These are phyloP conservation scores for Suaeda aralocaspica DNA, from an alignment of 148 eudicot genomes.

Conservation along the genomic window DNA sequence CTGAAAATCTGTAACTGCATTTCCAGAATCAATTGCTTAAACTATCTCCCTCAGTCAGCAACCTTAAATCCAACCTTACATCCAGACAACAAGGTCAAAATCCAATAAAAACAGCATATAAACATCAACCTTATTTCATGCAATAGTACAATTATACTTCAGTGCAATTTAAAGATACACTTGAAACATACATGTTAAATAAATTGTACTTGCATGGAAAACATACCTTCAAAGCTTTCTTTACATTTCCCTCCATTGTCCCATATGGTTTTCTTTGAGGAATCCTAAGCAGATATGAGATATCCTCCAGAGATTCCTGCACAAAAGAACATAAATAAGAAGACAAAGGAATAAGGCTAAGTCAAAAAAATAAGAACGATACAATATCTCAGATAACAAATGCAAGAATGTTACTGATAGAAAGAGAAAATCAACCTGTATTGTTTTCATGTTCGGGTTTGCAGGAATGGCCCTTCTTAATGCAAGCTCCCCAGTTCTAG, in stretches of 20 bases:
- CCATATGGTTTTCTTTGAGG: constrained; percentile 95
- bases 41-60: neutral
- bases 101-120: neutral
- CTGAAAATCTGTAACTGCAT: neutral
- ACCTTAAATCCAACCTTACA: neutral
- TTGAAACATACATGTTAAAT: neutral
- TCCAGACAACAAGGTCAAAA: neutral
- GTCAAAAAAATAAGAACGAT: neutral
- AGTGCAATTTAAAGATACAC: neutral
- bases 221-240: constrained; percentile 82
- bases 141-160: neutral
- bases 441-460: constrained; percentile 73
- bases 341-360: neutral
- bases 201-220: constrained; percentile 2
- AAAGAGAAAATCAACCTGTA: constrained; percentile 52
- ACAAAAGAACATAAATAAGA: constrained; percentile 4
- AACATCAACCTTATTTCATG: neutral
- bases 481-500: constrained; percentile 94
- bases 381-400: neutral
- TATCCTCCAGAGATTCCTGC: constrained; percentile 86
- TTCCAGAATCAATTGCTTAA: neutral
- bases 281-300: constrained; percentile 91
- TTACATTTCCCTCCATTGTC: constrained; percentile 97
- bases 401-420: neutral
- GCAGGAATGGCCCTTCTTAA: constrained; percentile 94